phyloP scores from a whole-genome alignment of 768 basidiomycete species.

The Kwoniella sp. region DNA sequence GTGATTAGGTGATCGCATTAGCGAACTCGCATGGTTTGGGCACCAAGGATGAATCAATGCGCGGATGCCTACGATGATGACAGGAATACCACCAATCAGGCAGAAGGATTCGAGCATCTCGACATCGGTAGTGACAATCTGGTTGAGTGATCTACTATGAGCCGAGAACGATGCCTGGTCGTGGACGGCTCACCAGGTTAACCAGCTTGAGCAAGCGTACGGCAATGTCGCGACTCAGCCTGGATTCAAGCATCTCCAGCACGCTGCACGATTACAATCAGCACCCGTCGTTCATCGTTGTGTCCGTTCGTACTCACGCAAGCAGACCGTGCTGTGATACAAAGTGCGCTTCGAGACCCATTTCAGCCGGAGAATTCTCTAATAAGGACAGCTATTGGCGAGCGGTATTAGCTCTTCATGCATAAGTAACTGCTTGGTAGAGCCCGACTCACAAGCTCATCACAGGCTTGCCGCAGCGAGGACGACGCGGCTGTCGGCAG shows the following conservation, averaged over 20 bases:
- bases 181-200: constrained; percentile 63
- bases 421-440: no score
- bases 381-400: constrained; percentile 64
- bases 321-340: constrained; percentile 92
- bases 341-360: constrained; percentile 78
- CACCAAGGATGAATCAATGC: no score
- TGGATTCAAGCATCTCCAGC: constrained; percentile 83
- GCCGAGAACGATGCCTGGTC: not conserved
- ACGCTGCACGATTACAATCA: constrained; percentile 51
- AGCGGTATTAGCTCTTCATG: no score
- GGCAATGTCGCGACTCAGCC: constrained; percentile 77
- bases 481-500: constrained; percentile 70
- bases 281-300: not conserved
- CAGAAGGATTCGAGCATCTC: constrained; percentile 92
- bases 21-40: not conserved
- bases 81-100: constrained; percentile 78
- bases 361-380: constrained; percentile 59
- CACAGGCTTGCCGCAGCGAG: constrained; percentile 74
- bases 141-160: not conserved
- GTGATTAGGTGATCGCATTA: constrained; percentile 1
- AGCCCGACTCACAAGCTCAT: constrained; percentile 66
- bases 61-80: constrained; percentile 70
- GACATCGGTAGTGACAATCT: constrained; percentile 63
- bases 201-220: constrained; percentile 81
- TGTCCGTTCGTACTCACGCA: constrained; percentile 53